These are phyloP conservation scores for Sinapis alba DNA, from an alignment of 441 rosid species.

Conservation along the genomic window DNA sequence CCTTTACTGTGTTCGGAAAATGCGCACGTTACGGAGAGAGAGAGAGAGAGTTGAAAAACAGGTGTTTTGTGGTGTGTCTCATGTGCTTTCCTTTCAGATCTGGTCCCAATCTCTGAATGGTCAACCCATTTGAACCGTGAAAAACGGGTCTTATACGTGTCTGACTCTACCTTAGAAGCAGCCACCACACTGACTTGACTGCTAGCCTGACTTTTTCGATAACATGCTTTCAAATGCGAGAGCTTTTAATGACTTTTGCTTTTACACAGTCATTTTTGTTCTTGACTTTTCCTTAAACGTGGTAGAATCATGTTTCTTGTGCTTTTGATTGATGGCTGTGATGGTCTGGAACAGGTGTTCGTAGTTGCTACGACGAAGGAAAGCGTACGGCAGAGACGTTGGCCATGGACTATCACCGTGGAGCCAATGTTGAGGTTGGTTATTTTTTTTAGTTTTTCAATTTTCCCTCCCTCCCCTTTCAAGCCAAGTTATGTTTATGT, in stretches of 20 bases:
- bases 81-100: slow-evolving; percentile 22
- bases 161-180: slow-evolving; percentile 18
- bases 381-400: slow-evolving; percentile 80
- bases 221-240: not conserved
- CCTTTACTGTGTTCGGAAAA: slow-evolving; percentile 6
- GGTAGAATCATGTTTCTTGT: not conserved
- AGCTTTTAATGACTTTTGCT: not conserved
- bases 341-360: slow-evolving; percentile 51
- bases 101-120: slow-evolving; percentile 29
- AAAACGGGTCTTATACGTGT: slow-evolving; percentile 35
- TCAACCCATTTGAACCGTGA: slow-evolving; percentile 37
- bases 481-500: not conserved
- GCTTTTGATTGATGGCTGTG: not conserved
- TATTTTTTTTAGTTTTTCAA: not conserved
- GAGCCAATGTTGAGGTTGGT: slow-evolving; percentile 68
- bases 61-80: slow-evolving; percentile 24
- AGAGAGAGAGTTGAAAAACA: slow-evolving; percentile 9
- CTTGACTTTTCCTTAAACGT: not conserved
- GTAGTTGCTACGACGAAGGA: slow-evolving; percentile 84
- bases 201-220: not conserved
- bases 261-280: not conserved
- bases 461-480: not conserved
- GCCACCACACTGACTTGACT: not conserved
- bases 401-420: slow-evolving; percentile 79
- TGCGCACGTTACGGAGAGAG: slow-evolving; percentile 35